Conservation (phyloP, 805 yeast genomes). For the Priceomyces medius region DNA sequence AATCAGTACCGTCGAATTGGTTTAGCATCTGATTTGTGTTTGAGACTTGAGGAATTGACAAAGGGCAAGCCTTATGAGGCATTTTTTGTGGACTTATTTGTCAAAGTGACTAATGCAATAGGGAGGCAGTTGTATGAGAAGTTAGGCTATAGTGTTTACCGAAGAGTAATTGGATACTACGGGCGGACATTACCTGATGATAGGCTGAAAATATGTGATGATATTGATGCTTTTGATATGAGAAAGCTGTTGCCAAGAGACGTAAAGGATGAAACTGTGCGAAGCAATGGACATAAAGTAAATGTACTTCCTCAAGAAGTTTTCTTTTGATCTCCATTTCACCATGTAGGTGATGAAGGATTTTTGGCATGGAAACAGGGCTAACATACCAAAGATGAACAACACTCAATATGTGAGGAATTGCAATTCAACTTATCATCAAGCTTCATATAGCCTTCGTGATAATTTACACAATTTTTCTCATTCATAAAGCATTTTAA, state of each 20-base stretch:
- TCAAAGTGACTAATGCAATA: slow-evolving; percentile 75
- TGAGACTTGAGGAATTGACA: slow-evolving; percentile 68
- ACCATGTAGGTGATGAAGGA: too few species aligned
- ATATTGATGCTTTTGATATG: slow-evolving; percentile 87
- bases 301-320: slow-evolving; percentile 69
- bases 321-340: slow-evolving; percentile 41
- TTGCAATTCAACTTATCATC: too few species aligned
- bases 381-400: too few species aligned
- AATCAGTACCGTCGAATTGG: slow-evolving; percentile 82
- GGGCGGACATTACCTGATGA: slow-evolving; percentile 52
- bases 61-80: slow-evolving; percentile 72
- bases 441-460: too few species aligned
- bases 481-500: too few species aligned
- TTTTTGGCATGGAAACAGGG: too few species aligned
- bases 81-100: slow-evolving; percentile 87
- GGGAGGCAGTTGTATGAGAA: slow-evolving; percentile 84
- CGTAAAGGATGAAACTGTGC: slow-evolving; percentile 47
- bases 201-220: slow-evolving; percentile 54
- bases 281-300: slow-evolving; percentile 59
- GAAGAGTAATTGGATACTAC: slow-evolving; percentile 90
- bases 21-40: slow-evolving; percentile 76
- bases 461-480: too few species aligned
- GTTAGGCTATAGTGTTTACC: slow-evolving; percentile 77
- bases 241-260: slow-evolving; percentile 64
- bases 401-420: too few species aligned